Conservation (phyloP, 352 stramenopile species). For the Phytophthora podocarpi region DNA sequence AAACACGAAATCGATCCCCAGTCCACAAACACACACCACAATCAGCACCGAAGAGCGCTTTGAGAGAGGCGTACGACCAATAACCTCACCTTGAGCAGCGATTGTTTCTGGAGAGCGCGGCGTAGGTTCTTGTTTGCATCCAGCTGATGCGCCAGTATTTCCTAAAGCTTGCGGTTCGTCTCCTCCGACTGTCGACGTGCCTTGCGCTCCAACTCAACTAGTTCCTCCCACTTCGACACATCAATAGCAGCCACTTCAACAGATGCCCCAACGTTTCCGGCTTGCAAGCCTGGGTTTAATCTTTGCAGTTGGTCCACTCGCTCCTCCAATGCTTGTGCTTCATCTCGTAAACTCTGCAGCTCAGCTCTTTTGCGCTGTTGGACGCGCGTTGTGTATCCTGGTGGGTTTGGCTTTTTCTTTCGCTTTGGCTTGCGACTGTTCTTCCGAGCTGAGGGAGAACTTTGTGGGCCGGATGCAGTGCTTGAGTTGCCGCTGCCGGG, state of each 20-base stretch:
- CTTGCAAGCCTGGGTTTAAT: background rate
- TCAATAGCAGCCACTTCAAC: background rate
- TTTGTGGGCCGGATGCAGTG: too few relatives aligned
- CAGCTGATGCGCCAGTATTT: conserved; percentile 11
- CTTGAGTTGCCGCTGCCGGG: too few relatives aligned
- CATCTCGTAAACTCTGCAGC: conserved; percentile 23
- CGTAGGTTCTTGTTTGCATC: conserved; percentile 17
- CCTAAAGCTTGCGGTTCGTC: conserved; percentile 26
- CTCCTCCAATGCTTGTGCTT: conserved; percentile 17
- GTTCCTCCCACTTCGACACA: conserved; percentile 18
- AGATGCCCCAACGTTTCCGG: too few relatives aligned
- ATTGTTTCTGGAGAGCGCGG: conserved; percentile 16
- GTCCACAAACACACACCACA: too few relatives aligned
- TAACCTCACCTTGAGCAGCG: conserved; percentile 9
- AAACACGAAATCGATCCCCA: conserved; percentile 21
- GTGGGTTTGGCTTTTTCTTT: conserved; percentile 7
- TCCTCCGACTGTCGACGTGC: conserved; percentile 23
- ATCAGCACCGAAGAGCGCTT: too few relatives aligned
- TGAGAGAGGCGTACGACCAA: too few relatives aligned
- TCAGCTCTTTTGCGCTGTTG: conserved; percentile 28
- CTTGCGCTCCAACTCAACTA: conserved; percentile 2
- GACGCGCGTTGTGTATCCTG: conserved; percentile 24
- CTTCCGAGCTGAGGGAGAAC: too few relatives aligned
- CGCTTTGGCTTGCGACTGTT: background rate
- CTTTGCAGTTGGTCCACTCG: conserved; percentile 9